A percentile compares a stretch with the other conserved stretches of the same genome.
phyloP scores from a whole-genome alignment of 176 grass and related monocot species.

The Aegilops umbellulata region DNA sequence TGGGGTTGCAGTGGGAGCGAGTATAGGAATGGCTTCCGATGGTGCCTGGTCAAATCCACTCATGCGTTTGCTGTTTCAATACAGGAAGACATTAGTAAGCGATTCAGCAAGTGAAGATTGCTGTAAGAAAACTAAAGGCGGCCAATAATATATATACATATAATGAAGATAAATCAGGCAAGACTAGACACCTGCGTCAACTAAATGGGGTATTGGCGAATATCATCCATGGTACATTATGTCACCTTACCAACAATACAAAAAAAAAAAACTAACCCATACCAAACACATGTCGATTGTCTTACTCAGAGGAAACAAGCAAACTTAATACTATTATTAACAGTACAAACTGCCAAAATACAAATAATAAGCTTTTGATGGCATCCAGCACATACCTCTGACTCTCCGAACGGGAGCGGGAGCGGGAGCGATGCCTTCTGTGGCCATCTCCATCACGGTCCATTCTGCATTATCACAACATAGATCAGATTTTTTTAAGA shows the following conservation, averaged over 20 bases:
- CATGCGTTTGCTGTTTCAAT: conserved; percentile 60
- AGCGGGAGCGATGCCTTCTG: conserved; percentile 57
- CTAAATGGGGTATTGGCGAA: not conserved
- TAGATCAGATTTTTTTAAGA: not conserved
- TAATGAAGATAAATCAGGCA: conserved; percentile 4
- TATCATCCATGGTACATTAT: not conserved
- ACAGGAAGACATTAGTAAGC: conserved; percentile 32
- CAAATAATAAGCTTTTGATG: not conserved
- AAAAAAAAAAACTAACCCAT: not conserved
- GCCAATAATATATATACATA: not conserved
- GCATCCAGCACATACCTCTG: conserved; percentile 8
- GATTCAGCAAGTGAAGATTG: not conserved
- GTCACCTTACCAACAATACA: not conserved
- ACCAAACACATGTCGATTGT: not conserved
- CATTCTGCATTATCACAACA: conserved; percentile 35
- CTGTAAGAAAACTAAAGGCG: not conserved
- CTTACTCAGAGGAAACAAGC: not conserved
- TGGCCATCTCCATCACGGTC: conserved; percentile 61
- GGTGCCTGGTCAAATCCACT: conserved; percentile 92
- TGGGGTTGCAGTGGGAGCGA: conserved; percentile 32
- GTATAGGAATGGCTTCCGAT: conserved; percentile 35
- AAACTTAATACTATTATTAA: not conserved
- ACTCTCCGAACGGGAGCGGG: conserved; percentile 45
- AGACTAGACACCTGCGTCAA: not conserved
- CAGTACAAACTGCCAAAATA: not conserved